A percentile compares a stretch with the other conserved stretches of the same genome.
Evolutionary conservation across 495 filamentous ascomycete species (phyloP).

Genomic region (Penicillium malachiteum): DNA sequence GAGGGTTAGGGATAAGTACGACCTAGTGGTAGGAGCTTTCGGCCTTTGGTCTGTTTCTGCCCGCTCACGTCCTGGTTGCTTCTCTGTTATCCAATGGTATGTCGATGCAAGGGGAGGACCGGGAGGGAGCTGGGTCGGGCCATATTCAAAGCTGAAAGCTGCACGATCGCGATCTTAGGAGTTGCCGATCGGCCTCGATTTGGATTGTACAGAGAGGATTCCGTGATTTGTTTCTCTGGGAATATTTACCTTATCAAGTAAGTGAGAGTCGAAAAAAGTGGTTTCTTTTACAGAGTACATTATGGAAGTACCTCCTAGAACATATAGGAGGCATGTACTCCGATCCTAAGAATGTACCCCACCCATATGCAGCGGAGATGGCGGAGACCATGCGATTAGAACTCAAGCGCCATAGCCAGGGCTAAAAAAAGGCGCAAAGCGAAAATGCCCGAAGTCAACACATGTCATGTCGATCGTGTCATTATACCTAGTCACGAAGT

Average conservation of each 20-base stretch:
- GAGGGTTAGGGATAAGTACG: not conserved
- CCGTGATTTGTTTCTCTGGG: not conserved
- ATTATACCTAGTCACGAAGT: not conserved
- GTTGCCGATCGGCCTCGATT: conserved; percentile 22
- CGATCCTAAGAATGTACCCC: conserved; percentile 17
- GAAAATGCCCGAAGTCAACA: not conserved
- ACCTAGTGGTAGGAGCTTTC: too few species aligned
- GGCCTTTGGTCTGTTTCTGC: too few species aligned
- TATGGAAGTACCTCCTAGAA: not conserved
- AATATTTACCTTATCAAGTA: too few species aligned
- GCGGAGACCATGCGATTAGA: conserved; percentile 15
- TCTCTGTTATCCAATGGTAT: conserved; percentile 10
- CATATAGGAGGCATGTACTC: conserved; percentile 5
- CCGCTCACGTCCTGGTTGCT: conserved; percentile 1
- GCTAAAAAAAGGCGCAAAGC: not conserved
- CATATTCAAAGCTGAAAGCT: conserved; percentile 17
- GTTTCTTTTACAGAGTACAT: not conserved
- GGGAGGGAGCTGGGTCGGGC: conserved; percentile 11
- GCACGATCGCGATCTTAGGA: conserved; percentile 22
- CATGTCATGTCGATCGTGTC: not conserved
- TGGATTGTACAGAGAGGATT: conserved; percentile 5
- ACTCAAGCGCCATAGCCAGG: not conserved
- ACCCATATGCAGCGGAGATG: conserved; percentile 23
- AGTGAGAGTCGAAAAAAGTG: too few species aligned
- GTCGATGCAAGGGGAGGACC: conserved; percentile 25